A percentile compares a stretch with the other conserved stretches of the same genome.
Evolutionary conservation across 331 rosid genomes (phyloP).

Genomic region (Acacia concinna): DNA sequence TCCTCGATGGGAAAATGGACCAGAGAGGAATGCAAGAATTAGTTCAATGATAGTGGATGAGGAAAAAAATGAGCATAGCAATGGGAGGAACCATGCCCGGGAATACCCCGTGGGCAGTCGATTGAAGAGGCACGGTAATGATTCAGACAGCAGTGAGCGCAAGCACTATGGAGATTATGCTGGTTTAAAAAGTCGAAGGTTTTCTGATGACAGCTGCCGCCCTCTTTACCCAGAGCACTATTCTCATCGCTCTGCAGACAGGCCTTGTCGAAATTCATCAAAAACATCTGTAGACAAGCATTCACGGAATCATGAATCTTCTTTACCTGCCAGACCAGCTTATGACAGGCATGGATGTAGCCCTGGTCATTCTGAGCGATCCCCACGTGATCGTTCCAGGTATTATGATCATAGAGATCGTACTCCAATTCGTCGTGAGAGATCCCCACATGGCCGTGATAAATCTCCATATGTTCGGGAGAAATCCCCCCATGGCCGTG

Average conservation of each 20-base stretch:
- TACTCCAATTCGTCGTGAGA: constrained; percentile 64
- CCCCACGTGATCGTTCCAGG: constrained; percentile 74
- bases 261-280: constrained; percentile 61
- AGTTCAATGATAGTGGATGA: constrained; percentile 85
- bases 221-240: constrained; percentile 59
- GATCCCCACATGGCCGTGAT: constrained; percentile 55
- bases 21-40: constrained; percentile 63
- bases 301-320: constrained; percentile 71
- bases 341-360: constrained; percentile 82
- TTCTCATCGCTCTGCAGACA: constrained; percentile 66
- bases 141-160: constrained; percentile 63
- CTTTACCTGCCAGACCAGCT: constrained; percentile 58
- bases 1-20: constrained; percentile 79
- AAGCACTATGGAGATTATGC: constrained; percentile 68
- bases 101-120: constrained; percentile 73
- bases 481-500: constrained; percentile 66
- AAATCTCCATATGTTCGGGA: constrained; percentile 55
- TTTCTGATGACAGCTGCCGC: constrained; percentile 69
- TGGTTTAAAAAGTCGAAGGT: constrained; percentile 64
- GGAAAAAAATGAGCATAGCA: constrained; percentile 61
- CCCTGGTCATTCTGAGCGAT: constrained; percentile 84
- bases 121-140: constrained; percentile 72
- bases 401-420: constrained; percentile 73
- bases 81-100: constrained; percentile 68
- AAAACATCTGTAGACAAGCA: constrained; percentile 65